Base-by-base conservation (phyloP, 1,284 basidiomycete species). In the Tylopilus orsonianus region DNA sequence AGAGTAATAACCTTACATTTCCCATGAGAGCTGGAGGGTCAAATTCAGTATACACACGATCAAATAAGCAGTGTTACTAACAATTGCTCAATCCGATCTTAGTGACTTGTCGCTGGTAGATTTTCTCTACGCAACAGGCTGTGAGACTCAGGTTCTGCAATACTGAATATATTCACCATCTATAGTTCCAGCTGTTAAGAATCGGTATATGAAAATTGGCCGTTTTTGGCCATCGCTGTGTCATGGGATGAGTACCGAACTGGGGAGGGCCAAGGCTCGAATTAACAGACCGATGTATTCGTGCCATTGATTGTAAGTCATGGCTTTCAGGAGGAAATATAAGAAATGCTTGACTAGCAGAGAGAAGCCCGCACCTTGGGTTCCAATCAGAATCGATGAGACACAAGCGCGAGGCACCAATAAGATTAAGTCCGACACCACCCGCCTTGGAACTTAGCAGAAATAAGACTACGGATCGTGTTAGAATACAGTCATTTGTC, bases 251-350 rank as follows among this genome's bases (percentile, higher is more conserved):
- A 46, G 26, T 14, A 46, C 44, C 26, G 35, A 41, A 50, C 32
- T 9, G 32, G 40, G 37, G 22, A 30, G 5, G 29, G n/a, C n/a
- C 8, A 16, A 35, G 5, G 16, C 26, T 33, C 16, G 41, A 37
- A 7, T 20, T 23, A 20, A 61, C 75, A 52, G 53, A 93, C 92
- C 92, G 81, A 68, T 95, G 92, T 60, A 96, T 97, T 41, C 97
- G 83, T 44, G 94, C 96, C 96, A 99, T 99, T 1, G 96, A 90
- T 68, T 99, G 96, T 14, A 94, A 71, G 68, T 99, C 96, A 58
- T 90, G 89, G 57, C 88, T 90, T n/a, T n/a, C n/a, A 41, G 43
- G 47, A 39, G 27, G 8, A 22, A 23, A 33, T 34, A 23, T 51
- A 2, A 51, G 29, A 18, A 8, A 26, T 24, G 41, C 27, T 45